A percentile compares a stretch with the other conserved stretches of the same genome.
These are phyloP conservation scores for Moricandia moricandioides DNA, from an alignment of 345 rosid genomes.

Conservation along the genomic window DNA sequence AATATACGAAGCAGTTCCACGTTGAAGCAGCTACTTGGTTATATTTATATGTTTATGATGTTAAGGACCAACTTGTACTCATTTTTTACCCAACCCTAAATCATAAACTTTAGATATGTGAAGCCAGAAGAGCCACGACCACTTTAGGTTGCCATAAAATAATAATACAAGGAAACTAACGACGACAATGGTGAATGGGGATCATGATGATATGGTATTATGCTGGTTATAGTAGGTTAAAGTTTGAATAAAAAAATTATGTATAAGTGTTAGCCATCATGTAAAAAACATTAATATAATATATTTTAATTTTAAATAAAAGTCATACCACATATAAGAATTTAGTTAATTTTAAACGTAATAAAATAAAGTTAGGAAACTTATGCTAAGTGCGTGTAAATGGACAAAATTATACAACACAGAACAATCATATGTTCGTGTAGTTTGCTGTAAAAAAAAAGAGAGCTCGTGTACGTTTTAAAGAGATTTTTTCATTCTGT, in stretches of 20 bases:
- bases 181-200: not conserved
- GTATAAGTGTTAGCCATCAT: not conserved
- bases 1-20: constrained; percentile 22
- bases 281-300: not conserved
- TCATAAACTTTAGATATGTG: constrained; percentile 11
- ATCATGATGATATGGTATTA: not conserved
- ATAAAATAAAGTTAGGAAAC: too few relatives aligned
- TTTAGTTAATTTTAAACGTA: too few relatives aligned
- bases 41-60: constrained; percentile 16
- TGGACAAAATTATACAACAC: too few relatives aligned
- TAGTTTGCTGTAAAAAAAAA: too few relatives aligned
- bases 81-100: not conserved
- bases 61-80: constrained; percentile 20
- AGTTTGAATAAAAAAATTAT: not conserved
- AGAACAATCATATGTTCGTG: too few relatives aligned
- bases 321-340: too few relatives aligned
- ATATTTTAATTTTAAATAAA: too few relatives aligned
- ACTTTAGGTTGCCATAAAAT: constrained; percentile 1
- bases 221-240: not conserved
- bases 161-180: not conserved
- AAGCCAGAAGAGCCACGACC: constrained; percentile 20
- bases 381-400: too few relatives aligned
- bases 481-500: too few relatives aligned
- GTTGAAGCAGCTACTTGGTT: constrained; percentile 27
- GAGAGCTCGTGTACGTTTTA: too few relatives aligned